A percentile compares a stretch with the other conserved stretches of the same genome.
Conservation (phyloP, 257 asterid genomes). For the Cinchona pubescens region DNA sequence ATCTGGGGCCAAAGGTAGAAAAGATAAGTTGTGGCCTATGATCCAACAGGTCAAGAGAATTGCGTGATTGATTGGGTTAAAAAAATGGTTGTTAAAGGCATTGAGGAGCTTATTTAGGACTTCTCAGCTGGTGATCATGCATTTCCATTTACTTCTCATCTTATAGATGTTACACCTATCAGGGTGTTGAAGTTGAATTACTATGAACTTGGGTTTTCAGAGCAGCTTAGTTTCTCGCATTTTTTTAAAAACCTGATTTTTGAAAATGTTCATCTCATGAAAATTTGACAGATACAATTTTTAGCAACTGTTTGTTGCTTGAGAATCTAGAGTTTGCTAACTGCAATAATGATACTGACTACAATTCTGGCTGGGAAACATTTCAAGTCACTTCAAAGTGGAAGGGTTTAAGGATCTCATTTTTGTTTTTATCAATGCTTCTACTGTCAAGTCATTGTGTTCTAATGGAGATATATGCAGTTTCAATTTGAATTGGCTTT, state of each 20-base stretch:
- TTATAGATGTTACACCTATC: slow-evolving; percentile 1
- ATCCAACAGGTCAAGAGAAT: background rate
- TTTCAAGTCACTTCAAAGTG: no score
- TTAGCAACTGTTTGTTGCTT: no score
- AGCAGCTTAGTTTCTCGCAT: slow-evolving; percentile 6
- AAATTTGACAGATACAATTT: no score
- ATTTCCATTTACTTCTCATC: background rate
- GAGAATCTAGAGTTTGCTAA: no score
- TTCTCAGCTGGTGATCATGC: background rate
- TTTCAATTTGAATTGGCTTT: no score
- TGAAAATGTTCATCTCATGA: no score
- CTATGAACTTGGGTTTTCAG: slow-evolving; percentile 21
- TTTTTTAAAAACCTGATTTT: slow-evolving; percentile 16
- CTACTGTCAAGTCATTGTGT: no score
- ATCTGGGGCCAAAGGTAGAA: background rate
- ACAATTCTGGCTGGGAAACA: slow-evolving; percentile 11
- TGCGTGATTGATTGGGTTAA: slow-evolving; percentile 22
- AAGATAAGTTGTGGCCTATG: background rate
- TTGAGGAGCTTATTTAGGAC: slow-evolving; percentile 25
- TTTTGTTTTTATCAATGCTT: no score
- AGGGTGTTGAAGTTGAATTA: slow-evolving; percentile 18
- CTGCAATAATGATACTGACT: no score
- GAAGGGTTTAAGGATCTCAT: no score
- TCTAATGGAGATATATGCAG: no score
- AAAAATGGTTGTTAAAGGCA: background rate